Percentiles rank a stretch among this genome's conserved stretches.
Conservation (phyloP, 2,329 filamentous ascomycete species). For the Tolypocladium pustulatum region DNA sequence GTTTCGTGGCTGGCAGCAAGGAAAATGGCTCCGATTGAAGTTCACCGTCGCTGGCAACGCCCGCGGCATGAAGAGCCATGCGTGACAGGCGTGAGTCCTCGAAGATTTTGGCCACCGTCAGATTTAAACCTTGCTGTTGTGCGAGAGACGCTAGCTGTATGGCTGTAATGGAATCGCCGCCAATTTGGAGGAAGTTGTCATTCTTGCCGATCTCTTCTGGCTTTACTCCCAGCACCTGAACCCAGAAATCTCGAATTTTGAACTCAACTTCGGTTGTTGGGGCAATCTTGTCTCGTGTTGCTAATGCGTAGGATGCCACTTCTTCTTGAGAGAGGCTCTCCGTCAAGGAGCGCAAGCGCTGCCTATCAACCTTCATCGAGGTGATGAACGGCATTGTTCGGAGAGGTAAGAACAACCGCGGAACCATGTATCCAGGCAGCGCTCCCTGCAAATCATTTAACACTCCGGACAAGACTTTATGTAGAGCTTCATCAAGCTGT, state of each 20-base stretch:
- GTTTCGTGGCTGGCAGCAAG: not conserved
- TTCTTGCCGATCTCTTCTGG: not conserved
- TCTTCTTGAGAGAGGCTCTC: not conserved
- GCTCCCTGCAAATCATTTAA: not conserved
- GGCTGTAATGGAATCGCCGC: not conserved
- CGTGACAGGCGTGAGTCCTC: not conserved
- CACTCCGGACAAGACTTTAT: not conserved
- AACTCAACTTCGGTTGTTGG: not conserved
- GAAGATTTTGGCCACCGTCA: not conserved
- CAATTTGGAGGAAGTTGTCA: not conserved
- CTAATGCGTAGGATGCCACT: not conserved
- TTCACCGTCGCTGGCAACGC: not conserved
- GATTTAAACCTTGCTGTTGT: not conserved
- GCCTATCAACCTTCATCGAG: not conserved
- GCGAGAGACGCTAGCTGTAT: not conserved
- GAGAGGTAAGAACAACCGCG: not conserved
- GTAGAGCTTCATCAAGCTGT: not conserved
- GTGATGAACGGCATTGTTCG: not conserved
- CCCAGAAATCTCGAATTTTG: not conserved
- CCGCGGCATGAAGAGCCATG: not conserved
- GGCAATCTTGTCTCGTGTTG: not conserved
- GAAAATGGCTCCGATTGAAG: not conserved
- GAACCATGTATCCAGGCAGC: not conserved
- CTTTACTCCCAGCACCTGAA: not conserved
- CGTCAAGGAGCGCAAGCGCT: not conserved